phyloP scores from a whole-genome alignment of 768 basidiomycete genomes.

The Tylopilus rubrobrunneus region DNA sequence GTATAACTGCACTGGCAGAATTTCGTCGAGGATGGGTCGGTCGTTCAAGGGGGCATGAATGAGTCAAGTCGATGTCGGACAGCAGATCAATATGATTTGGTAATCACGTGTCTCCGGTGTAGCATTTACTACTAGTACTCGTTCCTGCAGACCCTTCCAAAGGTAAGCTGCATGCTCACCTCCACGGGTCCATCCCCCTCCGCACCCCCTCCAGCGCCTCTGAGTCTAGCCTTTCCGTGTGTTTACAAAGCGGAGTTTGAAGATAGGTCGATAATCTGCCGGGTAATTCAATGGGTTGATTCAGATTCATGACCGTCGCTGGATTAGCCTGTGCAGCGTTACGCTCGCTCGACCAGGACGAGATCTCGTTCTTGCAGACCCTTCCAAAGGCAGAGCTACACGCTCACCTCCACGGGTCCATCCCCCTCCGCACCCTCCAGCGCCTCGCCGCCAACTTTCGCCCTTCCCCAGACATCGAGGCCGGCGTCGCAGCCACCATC shows the following conservation, averaged over 20 bases:
- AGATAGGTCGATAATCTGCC: too few relatives aligned
- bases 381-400: conserved; percentile 85
- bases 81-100: background rate
- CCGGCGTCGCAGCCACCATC: conserved; percentile 45
- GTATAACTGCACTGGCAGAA: too few relatives aligned
- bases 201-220: conserved; percentile 52
- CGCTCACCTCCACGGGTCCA: conserved; percentile 83
- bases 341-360: conserved; percentile 43
- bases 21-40: background rate
- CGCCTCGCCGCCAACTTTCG: conserved; percentile 50
- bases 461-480: conserved; percentile 20
- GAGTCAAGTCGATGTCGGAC: too few relatives aligned
- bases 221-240: conserved; percentile 42
- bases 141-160: conserved; percentile 65
- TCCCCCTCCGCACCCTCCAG: conserved; percentile 61
- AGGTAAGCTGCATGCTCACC: conserved; percentile 83
- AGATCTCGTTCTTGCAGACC: conserved; percentile 54
- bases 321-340: conserved; percentile 48
- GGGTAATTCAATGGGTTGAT: too few relatives aligned
- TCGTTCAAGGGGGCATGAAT: background rate
- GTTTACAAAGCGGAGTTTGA: conserved; percentile 40
- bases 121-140: background rate
- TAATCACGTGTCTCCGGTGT: conserved; percentile 8
- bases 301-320: conserved; percentile 5
- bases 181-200: conserved; percentile 82